Evolutionary conservation across 352 stramenopile genomes (phyloP).

Genomic region (Phytopythium delawarense): DNA sequence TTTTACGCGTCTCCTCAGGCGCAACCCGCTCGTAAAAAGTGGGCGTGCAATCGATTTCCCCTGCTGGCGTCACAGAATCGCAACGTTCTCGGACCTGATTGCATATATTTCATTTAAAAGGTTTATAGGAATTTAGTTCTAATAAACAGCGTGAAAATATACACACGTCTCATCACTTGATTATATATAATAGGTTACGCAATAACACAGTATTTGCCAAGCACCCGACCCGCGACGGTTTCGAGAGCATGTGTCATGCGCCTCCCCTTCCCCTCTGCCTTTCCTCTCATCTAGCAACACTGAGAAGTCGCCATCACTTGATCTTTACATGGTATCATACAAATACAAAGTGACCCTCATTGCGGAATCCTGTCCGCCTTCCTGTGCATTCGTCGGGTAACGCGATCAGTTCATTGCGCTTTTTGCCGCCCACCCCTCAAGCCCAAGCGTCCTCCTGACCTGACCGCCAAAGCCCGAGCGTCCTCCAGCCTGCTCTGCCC

Average conservation of each 20-base stretch:
- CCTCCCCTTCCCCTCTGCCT: not conserved
- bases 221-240: not conserved
- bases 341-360: conserved; percentile 13
- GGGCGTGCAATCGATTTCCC: not conserved
- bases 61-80: not conserved
- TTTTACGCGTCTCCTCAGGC: not conserved
- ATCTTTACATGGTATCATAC: not conserved
- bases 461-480: conserved; percentile 2
- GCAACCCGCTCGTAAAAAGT: conserved; percentile 1
- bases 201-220: not conserved
- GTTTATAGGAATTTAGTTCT: not conserved
- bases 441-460: conserved; percentile 14
- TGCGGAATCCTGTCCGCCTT: not conserved
- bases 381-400: conserved; percentile 40
- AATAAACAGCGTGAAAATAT: too few species aligned
- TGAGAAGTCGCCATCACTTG: not conserved
- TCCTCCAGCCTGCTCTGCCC: not conserved
- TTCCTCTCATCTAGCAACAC: not conserved
- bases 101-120: not conserved
- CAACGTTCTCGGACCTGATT: not conserved
- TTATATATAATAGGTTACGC: not conserved
- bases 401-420: conserved; percentile 65
- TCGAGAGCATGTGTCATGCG: conserved; percentile 1
- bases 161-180: too few species aligned
- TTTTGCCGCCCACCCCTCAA: conserved; percentile 34